Evolutionary conservation across 2,329 filamentous ascomycete genomes (phyloP).

Genomic region (Aaosphaeria arxii): DNA sequence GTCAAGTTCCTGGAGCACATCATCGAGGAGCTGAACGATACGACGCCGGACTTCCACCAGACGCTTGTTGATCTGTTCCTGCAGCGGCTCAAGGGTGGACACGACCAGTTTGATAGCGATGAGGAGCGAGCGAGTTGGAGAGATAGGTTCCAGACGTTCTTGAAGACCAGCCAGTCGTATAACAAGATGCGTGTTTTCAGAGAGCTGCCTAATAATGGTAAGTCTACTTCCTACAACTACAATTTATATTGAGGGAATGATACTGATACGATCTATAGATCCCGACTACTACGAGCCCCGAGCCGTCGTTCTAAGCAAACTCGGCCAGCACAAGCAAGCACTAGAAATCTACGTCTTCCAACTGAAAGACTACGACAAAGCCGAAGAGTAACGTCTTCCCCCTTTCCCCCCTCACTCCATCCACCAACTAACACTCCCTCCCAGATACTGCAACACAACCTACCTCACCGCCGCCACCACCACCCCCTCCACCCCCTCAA

Average conservation of each 20-base stretch:
- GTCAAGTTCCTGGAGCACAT: constrained; percentile 86
- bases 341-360: constrained; percentile 98
- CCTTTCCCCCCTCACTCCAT: not conserved
- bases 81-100: constrained; percentile 45
- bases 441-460: constrained; percentile 75
- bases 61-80: constrained; percentile 72
- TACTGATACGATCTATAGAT: constrained; percentile 51
- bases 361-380: constrained; percentile 79
- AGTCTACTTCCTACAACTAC: constrained; percentile 22
- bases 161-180: constrained; percentile 76
- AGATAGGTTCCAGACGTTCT: constrained; percentile 68
- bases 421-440: constrained; percentile 46
- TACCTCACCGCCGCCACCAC: constrained; percentile 52
- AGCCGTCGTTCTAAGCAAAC: constrained; percentile 87
- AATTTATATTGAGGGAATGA: not conserved
- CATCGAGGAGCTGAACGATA: constrained; percentile 80
- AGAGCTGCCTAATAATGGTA: constrained; percentile 76
- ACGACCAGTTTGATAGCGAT: constrained; percentile 25
- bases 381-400: constrained; percentile 68
- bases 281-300: constrained; percentile 83
- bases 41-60: constrained; percentile 84
- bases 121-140: constrained; percentile 49
- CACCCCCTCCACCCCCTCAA: constrained; percentile 40
- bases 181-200: constrained; percentile 74
- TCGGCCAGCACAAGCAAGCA: constrained; percentile 93